These are phyloP conservation scores for Yamadazyma triangularis DNA, from an alignment of 1,139 yeast species.

Conservation along the genomic window DNA sequence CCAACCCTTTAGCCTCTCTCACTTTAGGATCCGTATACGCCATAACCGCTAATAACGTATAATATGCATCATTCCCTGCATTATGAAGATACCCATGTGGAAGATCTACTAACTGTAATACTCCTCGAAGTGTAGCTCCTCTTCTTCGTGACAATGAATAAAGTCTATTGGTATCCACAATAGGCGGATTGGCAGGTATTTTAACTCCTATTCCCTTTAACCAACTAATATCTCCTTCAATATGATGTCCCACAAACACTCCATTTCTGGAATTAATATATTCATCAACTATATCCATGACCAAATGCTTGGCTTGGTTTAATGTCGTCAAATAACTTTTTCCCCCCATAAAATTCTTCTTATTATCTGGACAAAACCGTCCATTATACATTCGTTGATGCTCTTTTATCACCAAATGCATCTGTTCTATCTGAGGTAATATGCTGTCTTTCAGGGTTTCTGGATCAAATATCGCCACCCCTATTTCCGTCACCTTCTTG, in stretches of 20 bases:
- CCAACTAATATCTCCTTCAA: constrained; percentile 58
- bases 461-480: constrained; percentile 66
- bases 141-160: constrained; percentile 39
- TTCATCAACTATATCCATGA: constrained; percentile 39
- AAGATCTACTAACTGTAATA: constrained; percentile 48
- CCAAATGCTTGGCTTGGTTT: constrained; percentile 29
- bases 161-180: constrained; percentile 53
- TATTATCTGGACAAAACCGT: constrained; percentile 60
- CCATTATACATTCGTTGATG: constrained; percentile 44
- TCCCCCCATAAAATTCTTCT: constrained; percentile 55
- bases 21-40: constrained; percentile 50
- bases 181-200: constrained; percentile 28
- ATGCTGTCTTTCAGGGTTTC: constrained; percentile 28
- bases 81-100: constrained; percentile 72
- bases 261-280: constrained; percentile 26
- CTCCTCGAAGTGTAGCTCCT: constrained; percentile 49
- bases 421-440: constrained; percentile 44
- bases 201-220: constrained; percentile 43
- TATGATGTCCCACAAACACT: constrained; percentile 66
- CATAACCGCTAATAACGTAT: constrained; percentile 55
- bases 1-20: constrained; percentile 15
- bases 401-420: constrained; percentile 61
- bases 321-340: constrained; percentile 41
- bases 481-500: constrained; percentile 59
- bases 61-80: constrained; percentile 82